phyloP scores from a whole-genome alignment of 78 protist genomes.

The Trichosphaerium sp. region DNA sequence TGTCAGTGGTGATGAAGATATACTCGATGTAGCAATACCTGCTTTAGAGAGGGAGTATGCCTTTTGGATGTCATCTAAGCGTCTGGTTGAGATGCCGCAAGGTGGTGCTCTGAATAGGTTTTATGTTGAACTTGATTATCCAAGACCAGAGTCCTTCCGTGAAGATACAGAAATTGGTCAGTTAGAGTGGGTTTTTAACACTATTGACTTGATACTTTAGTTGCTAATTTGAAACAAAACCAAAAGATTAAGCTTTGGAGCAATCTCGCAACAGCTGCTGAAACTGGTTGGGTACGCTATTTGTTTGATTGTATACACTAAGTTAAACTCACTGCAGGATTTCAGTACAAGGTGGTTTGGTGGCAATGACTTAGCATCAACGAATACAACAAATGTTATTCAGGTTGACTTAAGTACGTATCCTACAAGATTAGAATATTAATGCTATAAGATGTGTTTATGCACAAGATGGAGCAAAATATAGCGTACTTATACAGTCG shows the following conservation, averaged over 20 bases:
- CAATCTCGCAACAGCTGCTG: constrained; percentile 45
- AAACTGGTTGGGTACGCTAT: constrained; percentile 56
- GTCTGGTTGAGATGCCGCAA: not conserved
- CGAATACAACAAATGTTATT: too few relatives aligned
- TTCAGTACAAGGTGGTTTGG: too few relatives aligned
- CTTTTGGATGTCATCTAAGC: constrained; percentile 50
- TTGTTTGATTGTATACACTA: too few relatives aligned
- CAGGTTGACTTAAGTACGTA: too few relatives aligned
- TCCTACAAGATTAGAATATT: too few relatives aligned
- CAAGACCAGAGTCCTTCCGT: not conserved
- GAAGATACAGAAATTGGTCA: constrained; percentile 46
- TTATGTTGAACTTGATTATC: not conserved
- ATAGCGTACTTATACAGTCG: constrained; percentile 9
- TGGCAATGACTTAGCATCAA: too few relatives aligned
- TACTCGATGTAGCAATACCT: constrained; percentile 12
- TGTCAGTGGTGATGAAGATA: not conserved
- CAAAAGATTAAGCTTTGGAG: not conserved
- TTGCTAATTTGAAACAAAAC: not conserved
- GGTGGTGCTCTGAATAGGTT: not conserved
- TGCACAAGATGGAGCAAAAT: constrained; percentile 35
- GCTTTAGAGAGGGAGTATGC: constrained; percentile 34
- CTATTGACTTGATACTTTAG: constrained; percentile 7
- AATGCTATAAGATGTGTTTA: constrained; percentile 1
- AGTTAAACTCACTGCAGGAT: too few relatives aligned
- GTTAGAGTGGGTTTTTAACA: too few relatives aligned